Evolutionary conservation across 805 yeast species (phyloP).

Genomic region (Cyberlindnera euphorbiae): DNA sequence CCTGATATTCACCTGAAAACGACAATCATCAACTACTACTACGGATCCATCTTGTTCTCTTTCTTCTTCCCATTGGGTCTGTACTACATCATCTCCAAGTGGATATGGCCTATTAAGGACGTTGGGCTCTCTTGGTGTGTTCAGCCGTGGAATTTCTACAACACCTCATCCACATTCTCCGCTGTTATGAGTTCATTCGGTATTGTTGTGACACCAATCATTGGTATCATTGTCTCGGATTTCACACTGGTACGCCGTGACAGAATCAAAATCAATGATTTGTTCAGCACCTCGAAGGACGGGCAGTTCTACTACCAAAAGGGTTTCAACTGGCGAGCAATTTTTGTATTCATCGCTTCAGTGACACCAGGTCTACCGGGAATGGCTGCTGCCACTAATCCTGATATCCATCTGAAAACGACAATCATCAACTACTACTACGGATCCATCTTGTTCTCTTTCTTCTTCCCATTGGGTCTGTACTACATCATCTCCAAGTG

Average conservation of each 20-base stretch:
- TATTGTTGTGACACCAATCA: slow-evolving; percentile 33
- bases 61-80: slow-evolving; percentile 26
- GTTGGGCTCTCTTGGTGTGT: slow-evolving; percentile 33
- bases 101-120: slow-evolving; percentile 25
- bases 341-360: slow-evolving; percentile 26
- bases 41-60: slow-evolving; percentile 30
- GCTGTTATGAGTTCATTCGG: slow-evolving; percentile 36
- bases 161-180: slow-evolving; percentile 32
- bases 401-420: slow-evolving; percentile 19
- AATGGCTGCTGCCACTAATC: slow-evolving; percentile 28
- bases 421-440: slow-evolving; percentile 27
- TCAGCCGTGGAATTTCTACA: slow-evolving; percentile 37
- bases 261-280: slow-evolving; percentile 30
- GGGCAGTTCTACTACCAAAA: slow-evolving; percentile 28
- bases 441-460: slow-evolving; percentile 29
- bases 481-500: slow-evolving; percentile 23
- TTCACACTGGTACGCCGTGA: slow-evolving; percentile 30
- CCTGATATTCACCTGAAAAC: slow-evolving; percentile 20
- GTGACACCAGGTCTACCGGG: slow-evolving; percentile 38
- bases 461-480: slow-evolving; percentile 25
- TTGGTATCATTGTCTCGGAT: slow-evolving; percentile 34
- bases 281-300: slow-evolving; percentile 27
- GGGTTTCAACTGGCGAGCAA: slow-evolving; percentile 31
- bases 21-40: slow-evolving; percentile 26
- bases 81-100: slow-evolving; percentile 22